phyloP scores from a whole-genome alignment of 192 early-diverging fungal species.

The Gigaspora rosea region DNA sequence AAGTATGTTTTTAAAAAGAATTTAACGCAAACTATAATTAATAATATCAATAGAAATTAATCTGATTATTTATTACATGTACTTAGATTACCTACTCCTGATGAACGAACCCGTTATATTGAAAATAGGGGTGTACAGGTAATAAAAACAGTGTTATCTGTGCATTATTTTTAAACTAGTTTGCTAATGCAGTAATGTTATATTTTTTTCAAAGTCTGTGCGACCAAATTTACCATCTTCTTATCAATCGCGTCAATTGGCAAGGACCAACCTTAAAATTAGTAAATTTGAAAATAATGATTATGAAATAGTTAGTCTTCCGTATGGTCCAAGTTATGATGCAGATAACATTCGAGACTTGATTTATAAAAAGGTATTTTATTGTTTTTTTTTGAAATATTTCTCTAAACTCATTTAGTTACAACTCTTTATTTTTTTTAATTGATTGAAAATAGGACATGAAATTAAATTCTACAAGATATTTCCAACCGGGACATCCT shows the following conservation, averaged over 20 bases:
- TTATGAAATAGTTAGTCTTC: conserved; percentile 15
- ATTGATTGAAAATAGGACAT: conserved; percentile 5
- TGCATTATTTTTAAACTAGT: no score
- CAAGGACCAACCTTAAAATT: not conserved
- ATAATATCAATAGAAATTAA: no score
- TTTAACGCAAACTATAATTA: no score
- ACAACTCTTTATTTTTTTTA: not conserved
- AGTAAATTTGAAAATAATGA: conserved; percentile 21
- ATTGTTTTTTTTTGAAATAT: not conserved
- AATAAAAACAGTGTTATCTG: no score
- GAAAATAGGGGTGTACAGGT: no score
- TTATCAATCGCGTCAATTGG: not conserved
- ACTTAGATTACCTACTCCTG: no score
- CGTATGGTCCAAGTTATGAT: not conserved
- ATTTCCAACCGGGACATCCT: not conserved
- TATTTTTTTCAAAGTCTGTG: not conserved
- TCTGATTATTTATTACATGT: no score
- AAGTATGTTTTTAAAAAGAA: no score
- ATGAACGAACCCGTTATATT: no score
- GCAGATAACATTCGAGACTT: not conserved
- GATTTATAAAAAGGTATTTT: conserved; percentile 5
- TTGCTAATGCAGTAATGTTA: no score
- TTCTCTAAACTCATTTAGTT: not conserved
- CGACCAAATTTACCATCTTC: conserved; percentile 6
- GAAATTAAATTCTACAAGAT: not conserved